These are phyloP conservation scores for Daedaleopsis nitida DNA, from an alignment of 768 basidiomycete species.

Conservation along the genomic window DNA sequence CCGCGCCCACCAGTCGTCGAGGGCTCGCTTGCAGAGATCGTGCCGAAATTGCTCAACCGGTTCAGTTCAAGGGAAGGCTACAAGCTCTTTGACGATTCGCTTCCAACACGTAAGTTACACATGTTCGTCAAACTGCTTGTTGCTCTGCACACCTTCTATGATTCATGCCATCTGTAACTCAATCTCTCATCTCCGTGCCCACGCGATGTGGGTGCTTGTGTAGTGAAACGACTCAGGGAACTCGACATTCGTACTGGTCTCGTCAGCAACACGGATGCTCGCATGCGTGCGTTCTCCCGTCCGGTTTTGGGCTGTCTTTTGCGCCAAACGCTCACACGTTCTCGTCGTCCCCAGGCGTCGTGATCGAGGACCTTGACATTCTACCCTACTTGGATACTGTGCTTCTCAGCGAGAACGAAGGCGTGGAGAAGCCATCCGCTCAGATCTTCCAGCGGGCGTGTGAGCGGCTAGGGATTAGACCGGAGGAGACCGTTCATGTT, in stretches of 20 bases:
- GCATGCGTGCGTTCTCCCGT: constrained; percentile 57
- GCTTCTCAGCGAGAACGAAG: constrained; percentile 70
- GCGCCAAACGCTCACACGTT: neutral
- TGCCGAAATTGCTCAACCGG: constrained; percentile 58
- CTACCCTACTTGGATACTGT: constrained; percentile 51
- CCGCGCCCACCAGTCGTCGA: constrained; percentile 49
- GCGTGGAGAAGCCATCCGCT: constrained; percentile 66
- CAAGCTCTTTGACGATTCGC: constrained; percentile 53
- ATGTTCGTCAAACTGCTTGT: neutral
- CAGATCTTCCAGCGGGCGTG: constrained; percentile 58
- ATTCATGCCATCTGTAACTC: neutral
- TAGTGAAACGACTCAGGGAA: constrained; percentile 50
- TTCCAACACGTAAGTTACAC: constrained; percentile 44
- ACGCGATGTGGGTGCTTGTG: neutral
- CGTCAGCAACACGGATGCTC: constrained; percentile 71
- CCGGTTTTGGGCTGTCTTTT: neutral
- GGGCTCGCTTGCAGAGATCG: constrained; percentile 54
- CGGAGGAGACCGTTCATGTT: constrained; percentile 61
- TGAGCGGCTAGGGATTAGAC: constrained; percentile 34
- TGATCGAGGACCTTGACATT: constrained; percentile 61
- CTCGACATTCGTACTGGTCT: constrained; percentile 55
- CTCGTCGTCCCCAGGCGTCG: constrained; percentile 36
- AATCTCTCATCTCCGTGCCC: too few species aligned
- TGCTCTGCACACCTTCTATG: neutral
- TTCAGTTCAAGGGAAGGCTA: constrained; percentile 79